Conservation (phyloP, 352 stramenopile genomes). For the Blastocystis sp. region DNA sequence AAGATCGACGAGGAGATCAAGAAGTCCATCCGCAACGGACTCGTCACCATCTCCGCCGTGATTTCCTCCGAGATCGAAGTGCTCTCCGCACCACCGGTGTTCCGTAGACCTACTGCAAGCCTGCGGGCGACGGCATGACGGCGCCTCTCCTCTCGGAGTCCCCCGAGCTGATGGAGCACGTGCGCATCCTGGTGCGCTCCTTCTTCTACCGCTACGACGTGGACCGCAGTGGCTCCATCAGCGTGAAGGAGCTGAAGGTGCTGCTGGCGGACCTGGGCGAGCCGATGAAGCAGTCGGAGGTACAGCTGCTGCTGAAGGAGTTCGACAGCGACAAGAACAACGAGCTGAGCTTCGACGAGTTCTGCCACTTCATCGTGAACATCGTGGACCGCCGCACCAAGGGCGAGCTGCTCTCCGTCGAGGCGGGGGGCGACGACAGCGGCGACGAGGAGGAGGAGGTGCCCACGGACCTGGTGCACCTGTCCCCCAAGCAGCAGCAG, state of each 20-base stretch:
- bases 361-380: conserved; percentile 73
- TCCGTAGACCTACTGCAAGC: conserved; percentile 22
- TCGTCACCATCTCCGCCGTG: conserved; percentile 75
- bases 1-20: conserved; percentile 75
- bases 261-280: conserved; percentile 91
- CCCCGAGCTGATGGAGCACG: conserved; percentile 71
- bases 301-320: conserved; percentile 80
- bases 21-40: conserved; percentile 74
- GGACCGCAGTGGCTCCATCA: conserved; percentile 83
- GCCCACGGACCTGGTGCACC: conserved; percentile 85
- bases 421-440: conserved; percentile 43
- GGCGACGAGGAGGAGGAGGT: conserved; percentile 77
- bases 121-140: neutral
- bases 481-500: conserved; percentile 90
- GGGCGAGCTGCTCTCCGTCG: conserved; percentile 38
- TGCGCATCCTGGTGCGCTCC: conserved; percentile 85
- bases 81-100: neutral
- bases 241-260: conserved; percentile 83
- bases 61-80: conserved; percentile 73
- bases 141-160: conserved; percentile 50
- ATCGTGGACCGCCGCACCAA: conserved; percentile 32
- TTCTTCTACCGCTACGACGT: conserved; percentile 89
- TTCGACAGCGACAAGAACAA: conserved; percentile 86
- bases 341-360: conserved; percentile 88
- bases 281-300: conserved; percentile 78